Evolutionary conservation across 148 eudicot species (phyloP).

Genomic region (Persicaria maculosa): DNA sequence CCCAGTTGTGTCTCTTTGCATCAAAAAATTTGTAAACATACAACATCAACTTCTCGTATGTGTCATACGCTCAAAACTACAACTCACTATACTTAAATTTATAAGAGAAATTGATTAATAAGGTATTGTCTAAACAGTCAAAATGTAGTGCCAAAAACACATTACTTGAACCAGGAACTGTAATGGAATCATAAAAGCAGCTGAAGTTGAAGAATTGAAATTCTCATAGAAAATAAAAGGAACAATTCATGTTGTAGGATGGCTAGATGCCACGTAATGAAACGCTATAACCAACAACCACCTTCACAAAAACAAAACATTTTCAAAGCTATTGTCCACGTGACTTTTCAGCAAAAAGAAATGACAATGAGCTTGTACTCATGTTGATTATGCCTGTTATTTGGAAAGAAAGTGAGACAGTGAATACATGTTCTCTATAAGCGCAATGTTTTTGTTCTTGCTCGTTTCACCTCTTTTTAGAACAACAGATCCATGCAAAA

Average conservation of each 20-base stretch:
- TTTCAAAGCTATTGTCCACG: background rate
- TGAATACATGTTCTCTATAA: slow-evolving; percentile 55
- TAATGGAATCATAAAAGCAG: background rate
- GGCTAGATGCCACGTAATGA: too few species aligned
- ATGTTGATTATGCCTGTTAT: too few species aligned
- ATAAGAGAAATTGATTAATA: background rate
- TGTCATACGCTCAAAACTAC: too few species aligned
- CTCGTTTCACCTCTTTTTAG: too few species aligned
- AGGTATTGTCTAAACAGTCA: background rate
- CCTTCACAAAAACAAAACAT: background rate
- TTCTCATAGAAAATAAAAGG: background rate
- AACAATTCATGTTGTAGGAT: background rate
- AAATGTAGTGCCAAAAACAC: background rate
- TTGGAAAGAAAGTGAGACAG: too few species aligned
- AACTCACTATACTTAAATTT: too few species aligned
- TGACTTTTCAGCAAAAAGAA: background rate
- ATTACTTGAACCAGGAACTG: background rate
- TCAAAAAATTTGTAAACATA: too few species aligned
- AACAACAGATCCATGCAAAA: too few species aligned
- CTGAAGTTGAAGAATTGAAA: background rate
- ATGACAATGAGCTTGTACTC: too few species aligned
- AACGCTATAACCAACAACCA: too few species aligned
- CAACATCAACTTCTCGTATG: too few species aligned
- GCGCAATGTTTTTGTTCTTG: slow-evolving; percentile 22
- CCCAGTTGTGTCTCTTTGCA: too few species aligned